phyloP scores from a whole-genome alignment of 805 yeast species.

The Lipomyces spencermartinsiae region DNA sequence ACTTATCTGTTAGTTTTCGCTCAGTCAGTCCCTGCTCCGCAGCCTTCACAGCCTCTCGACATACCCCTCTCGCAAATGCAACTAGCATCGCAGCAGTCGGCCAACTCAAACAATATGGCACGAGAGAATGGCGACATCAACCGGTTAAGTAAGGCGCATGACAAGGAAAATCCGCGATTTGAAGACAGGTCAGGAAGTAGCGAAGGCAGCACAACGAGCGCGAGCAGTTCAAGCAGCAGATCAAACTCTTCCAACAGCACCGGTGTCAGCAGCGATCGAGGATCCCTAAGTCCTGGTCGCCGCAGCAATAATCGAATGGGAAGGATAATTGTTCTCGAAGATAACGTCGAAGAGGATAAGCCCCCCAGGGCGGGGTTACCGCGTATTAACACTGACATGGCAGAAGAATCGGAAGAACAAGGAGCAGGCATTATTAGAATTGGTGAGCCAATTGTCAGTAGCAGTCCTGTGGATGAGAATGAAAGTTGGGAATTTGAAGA shows the following conservation, averaged over 20 bases:
- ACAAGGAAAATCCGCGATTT: neutral
- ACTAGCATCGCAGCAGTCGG: neutral
- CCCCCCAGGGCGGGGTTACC: neutral
- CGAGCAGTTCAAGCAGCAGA: conserved; percentile 5
- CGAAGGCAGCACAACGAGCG: neutral
- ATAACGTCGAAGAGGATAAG: neutral
- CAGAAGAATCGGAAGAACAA: neutral
- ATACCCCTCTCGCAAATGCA: conserved; percentile 7
- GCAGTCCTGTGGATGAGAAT: conserved; percentile 24
- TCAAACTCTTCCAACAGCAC: neutral
- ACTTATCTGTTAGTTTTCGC: conserved; percentile 35
- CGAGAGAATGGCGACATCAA: neutral
- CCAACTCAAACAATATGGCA: neutral
- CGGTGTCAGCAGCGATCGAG: neutral
- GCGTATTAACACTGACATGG: neutral
- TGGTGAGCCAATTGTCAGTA: conserved; percentile 22
- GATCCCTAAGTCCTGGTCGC: conserved; percentile 2
- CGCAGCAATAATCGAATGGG: conserved; percentile 5
- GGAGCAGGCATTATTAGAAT: neutral
- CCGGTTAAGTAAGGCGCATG: neutral
- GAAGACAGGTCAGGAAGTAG: neutral
- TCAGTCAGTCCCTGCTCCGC: conserved; percentile 19
- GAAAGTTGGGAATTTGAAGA: conserved; percentile 31
- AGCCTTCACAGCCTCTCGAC: neutral
- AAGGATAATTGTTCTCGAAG: conserved; percentile 16